phyloP scores from a whole-genome alignment of 306 rosid genomes.

The Medicago truncatula region MtrunA17r5.0-ANR NC_053045.1:42760501-42761000 shows the following conservation, averaged over 20 bases:
- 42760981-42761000: conserved; percentile 34
- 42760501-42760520: conserved; percentile 77
- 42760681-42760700: conserved; percentile 72
- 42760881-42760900: too few relatives aligned
- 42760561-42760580: conserved; percentile 53
- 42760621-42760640: conserved; percentile 56
- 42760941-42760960: conserved; percentile 25
- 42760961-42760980: conserved; percentile 61
- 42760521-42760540: conserved; percentile 89
- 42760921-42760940: too few relatives aligned
- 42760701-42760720: conserved; percentile 53
- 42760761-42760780: conserved; percentile 27
- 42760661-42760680: conserved; percentile 54
- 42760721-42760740: conserved; percentile 41
- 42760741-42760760: conserved; percentile 31
- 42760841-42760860: too few relatives aligned
- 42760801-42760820: background rate
- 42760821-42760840: background rate
- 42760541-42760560: conserved; percentile 62
- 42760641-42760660: conserved; percentile 60
- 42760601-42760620: conserved; percentile 67
- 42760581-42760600: conserved; percentile 47
- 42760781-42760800: conserved; percentile 17
- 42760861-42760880: too few relatives aligned
- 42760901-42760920: too few relatives aligned